A percentile compares a stretch with the other conserved stretches of the same genome.
Evolutionary conservation across 1,284 basidiomycete genomes (phyloP).

Genomic region (Sanguinoderma infundibulare): DNA sequence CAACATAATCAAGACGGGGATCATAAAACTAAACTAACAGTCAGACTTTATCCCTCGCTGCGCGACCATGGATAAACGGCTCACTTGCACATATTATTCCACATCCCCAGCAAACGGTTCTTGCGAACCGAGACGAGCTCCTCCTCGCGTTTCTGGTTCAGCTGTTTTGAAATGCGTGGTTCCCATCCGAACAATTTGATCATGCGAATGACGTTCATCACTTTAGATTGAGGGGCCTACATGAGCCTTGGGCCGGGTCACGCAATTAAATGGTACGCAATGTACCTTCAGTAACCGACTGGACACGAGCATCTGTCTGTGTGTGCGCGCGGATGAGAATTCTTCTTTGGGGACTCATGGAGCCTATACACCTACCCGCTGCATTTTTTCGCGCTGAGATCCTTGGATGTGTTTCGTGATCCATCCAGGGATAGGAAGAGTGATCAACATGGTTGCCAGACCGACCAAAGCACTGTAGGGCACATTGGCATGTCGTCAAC

Average conservation of each 20-base stretch:
- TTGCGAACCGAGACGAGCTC: conserved; percentile 57
- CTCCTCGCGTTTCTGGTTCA: conserved; percentile 53
- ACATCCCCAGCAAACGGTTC: conserved; percentile 14
- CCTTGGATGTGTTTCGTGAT: conserved; percentile 36
- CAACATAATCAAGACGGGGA: conserved; percentile 71
- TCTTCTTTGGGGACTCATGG: conserved; percentile 21
- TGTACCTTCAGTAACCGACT: conserved; percentile 52
- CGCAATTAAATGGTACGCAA: not conserved
- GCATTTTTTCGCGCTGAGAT: conserved; percentile 38
- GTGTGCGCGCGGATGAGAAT: conserved; percentile 21
- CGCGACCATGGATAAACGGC: not conserved
- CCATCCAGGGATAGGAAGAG: conserved; percentile 55
- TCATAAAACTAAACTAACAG: conserved; percentile 49
- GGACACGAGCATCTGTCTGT: conserved; percentile 54
- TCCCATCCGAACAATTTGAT: conserved; percentile 47
- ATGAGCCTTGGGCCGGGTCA: not conserved
- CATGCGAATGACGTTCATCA: conserved; percentile 49
- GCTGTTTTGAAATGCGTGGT: conserved; percentile 45
- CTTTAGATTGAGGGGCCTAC: conserved; percentile 15
- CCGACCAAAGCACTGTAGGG: conserved; percentile 49
- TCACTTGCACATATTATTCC: conserved; percentile 19
- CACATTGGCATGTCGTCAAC: not conserved
- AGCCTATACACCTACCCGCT: conserved; percentile 31
- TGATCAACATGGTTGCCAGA: conserved; percentile 51
- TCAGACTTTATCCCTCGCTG: too few species aligned